A percentile compares a stretch with the other conserved stretches of the same genome.
These are phyloP conservation scores for Galeopsis tetrahit DNA, from an alignment of 257 asterid species.

Conservation along the genomic window DNA sequence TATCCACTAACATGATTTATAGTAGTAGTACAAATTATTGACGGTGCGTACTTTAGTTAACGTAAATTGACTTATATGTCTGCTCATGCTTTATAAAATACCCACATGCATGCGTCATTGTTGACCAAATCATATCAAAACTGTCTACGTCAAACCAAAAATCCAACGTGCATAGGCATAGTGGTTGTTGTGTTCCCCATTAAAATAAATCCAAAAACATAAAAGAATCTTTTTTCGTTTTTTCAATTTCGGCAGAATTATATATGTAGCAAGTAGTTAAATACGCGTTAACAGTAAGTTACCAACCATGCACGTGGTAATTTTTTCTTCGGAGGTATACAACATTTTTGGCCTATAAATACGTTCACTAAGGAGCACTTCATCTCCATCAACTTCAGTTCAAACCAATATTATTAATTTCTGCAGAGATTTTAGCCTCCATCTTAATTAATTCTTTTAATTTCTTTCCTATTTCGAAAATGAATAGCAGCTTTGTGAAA, in stretches of 20 bases:
- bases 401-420: not conserved
- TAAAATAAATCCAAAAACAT: no score
- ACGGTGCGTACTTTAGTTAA: not conserved
- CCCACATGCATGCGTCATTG: no score
- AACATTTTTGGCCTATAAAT: slow-evolving; percentile 18
- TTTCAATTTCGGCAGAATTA: no score
- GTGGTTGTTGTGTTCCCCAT: no score
- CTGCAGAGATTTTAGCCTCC: no score
- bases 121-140: not conserved
- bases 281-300: no score
- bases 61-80: not conserved
- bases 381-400: slow-evolving; percentile 6
- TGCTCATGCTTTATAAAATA: no score
- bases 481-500: not conserved
- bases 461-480: not conserved
- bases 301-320: no score
- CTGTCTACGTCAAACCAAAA: not conserved
- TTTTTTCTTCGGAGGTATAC: not conserved
- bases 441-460: not conserved
- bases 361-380: not conserved
- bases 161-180: not conserved
- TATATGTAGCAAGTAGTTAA: no score
- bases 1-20: not conserved
- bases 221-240: no score
- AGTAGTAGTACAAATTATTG: not conserved